These are phyloP conservation scores for Dalbergia oliveri DNA, from an alignment of 306 rosid species.

Conservation along the genomic window DNA sequence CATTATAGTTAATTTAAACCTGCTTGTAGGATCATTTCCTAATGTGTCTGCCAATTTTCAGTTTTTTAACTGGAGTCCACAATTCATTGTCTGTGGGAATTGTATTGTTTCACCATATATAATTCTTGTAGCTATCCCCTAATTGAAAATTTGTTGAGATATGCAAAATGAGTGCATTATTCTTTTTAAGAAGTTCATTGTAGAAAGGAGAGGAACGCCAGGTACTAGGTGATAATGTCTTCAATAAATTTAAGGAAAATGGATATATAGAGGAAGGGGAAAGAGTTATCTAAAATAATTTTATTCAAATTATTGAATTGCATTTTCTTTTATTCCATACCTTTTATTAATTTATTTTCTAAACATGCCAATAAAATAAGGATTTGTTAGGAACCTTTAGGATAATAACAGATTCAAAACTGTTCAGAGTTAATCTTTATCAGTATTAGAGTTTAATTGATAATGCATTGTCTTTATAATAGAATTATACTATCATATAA, in stretches of 20 bases:
- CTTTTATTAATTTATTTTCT: conserved; percentile 14
- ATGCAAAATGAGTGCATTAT: not conserved
- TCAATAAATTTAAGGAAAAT: conserved; percentile 6
- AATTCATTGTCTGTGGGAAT: not conserved
- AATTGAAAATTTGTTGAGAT: conserved; percentile 12
- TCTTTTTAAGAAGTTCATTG: not conserved
- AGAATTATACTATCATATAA: not conserved
- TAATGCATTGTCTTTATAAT: too few relatives aligned
- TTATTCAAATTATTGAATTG: conserved; percentile 2
- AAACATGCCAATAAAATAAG: conserved; percentile 29
- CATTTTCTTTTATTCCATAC: not conserved
- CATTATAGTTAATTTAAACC: conserved; percentile 21
- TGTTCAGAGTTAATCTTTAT: conserved; percentile 12
- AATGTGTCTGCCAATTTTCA: conserved; percentile 27
- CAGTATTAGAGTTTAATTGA: not conserved
- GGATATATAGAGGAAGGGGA: not conserved
- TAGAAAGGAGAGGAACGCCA: not conserved
- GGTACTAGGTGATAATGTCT: not conserved
- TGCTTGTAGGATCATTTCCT: conserved; percentile 28
- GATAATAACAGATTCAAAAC: conserved; percentile 19
- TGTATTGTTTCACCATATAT: conserved; percentile 14
- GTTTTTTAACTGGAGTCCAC: conserved; percentile 28
- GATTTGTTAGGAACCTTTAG: conserved; percentile 27
- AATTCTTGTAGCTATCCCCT: not conserved
- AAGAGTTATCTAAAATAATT: conserved; percentile 4